A percentile compares a stretch with the other conserved stretches of the same genome.
phyloP scores from a whole-genome alignment of 2,329 filamentous ascomycete species.

The Xylariales sp. region DNA sequence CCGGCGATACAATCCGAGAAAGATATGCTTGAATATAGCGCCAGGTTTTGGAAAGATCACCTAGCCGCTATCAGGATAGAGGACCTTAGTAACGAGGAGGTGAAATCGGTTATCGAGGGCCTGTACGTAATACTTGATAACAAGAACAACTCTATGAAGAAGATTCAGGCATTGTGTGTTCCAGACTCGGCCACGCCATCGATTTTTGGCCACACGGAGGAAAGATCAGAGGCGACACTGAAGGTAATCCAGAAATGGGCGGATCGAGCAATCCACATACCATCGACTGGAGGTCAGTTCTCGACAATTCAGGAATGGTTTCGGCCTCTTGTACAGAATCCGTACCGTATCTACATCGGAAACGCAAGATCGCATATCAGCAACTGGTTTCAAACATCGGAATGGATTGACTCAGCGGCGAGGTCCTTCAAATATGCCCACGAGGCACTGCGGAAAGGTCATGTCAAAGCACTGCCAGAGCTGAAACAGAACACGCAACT shows the following conservation, averaged over 20 bases:
- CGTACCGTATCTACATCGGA: conserved; percentile 1
- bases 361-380: not conserved
- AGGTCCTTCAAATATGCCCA: not conserved
- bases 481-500: conserved; percentile 1
- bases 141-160: conserved; percentile 3
- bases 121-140: not conserved
- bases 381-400: conserved; percentile 1
- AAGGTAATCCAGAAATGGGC: not conserved
- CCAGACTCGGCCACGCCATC: not conserved
- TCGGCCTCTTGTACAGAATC: not conserved
- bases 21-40: not conserved
- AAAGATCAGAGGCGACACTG: not conserved
- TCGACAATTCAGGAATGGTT: conserved; percentile 4
- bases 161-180: not conserved
- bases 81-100: not conserved
- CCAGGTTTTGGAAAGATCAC: not conserved
- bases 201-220: not conserved
- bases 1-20: not conserved
- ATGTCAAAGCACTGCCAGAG: not conserved
- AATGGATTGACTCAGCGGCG: not conserved
- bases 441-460: not conserved
- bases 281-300: not conserved
- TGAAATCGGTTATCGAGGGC: not conserved
- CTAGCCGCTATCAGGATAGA: not conserved
- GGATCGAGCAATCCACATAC: not conserved